These are phyloP conservation scores for Moringa oleifera DNA, from an alignment of 345 rosid species.

Conservation along the genomic window DNA sequence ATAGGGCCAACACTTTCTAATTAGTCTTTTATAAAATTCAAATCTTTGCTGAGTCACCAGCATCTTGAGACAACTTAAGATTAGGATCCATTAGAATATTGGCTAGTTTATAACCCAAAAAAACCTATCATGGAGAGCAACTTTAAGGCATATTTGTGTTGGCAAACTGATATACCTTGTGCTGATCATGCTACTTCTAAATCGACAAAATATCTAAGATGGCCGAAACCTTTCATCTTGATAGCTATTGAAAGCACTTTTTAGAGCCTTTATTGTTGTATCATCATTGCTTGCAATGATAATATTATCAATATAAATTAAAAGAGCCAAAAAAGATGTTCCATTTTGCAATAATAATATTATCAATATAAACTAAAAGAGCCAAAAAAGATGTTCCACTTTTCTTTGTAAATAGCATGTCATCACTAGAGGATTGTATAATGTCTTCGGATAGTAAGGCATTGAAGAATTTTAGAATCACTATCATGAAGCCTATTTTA, in stretches of 20 bases:
- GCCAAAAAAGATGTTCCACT: too few species aligned
- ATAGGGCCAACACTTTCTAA: too few species aligned
- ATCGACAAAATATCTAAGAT: not conserved
- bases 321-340: too few species aligned
- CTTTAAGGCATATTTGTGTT: too few species aligned
- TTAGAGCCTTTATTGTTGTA: too few species aligned
- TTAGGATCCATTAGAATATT: too few species aligned
- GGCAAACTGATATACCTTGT: slow-evolving; percentile 6
- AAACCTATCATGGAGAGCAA: too few species aligned
- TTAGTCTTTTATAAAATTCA: too few species aligned
- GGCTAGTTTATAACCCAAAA: too few species aligned
- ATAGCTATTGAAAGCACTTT: not conserved
- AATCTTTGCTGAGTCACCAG: too few species aligned
- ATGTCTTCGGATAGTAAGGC: fast-evolving
- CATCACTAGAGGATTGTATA: not conserved
- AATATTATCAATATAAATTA: not conserved
- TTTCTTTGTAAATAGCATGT: not conserved
- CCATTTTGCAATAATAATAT: slow-evolving; percentile 4
- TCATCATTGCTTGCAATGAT: not conserved
- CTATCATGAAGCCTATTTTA: not conserved
- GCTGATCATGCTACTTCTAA: slow-evolving; percentile 1
- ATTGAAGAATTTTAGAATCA: not conserved
- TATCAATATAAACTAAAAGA: not conserved
- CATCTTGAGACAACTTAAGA: too few species aligned
- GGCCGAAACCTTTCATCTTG: not conserved